Evolutionary conservation across 1,284 basidiomycete species (phyloP), one percentile per base, ranked within the genome.

Genomic region (Cryptococcus wingfieldii): DNA sequence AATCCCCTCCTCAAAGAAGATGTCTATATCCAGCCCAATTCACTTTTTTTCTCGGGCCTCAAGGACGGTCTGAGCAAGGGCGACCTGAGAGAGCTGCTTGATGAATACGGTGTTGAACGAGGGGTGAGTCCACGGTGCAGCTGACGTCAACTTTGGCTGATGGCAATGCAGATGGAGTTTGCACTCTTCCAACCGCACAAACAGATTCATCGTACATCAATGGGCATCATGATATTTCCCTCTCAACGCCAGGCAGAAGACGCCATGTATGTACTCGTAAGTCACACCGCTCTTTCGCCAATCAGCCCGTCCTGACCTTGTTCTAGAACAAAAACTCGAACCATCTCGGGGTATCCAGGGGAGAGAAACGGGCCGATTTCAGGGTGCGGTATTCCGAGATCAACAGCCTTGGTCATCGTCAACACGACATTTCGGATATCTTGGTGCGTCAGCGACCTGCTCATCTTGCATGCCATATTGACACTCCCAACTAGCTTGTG

Each of bases 1-100:
- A 52, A 45, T 13, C 4, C 42, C 8, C 4, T 38, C 9, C 37
- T 56, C 23, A n/a, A 46, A 18, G 46, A 34, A 25, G 25, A 56
- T 7, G 55, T 56, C 2, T 56, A 60, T 45, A 47, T 54, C 25
- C 54, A 60, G 38, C 42, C 53, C n/a, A 54, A 56, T 47, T 48
- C 55, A 4, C 45, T 60, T 3, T 60, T 54, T 38, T 38, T 60
- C 18, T 38, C 43, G 37, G 51, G 58, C 12, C 16, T 60, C 2
- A 47, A 34, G 13, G n/a, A 38, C 18, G 38, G 19, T 39, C 23
- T 53, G 27, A 38, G 44, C 8, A 8, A 43, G 34, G 27, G 51
- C 5, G 44, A 52, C 14, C 5, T 60, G 2, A 13, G 28, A 7
- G 18, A 31, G 10, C 16, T 49, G 12, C 41, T 60, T 12, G n/a